Conservation (phyloP, 768 basidiomycete species). For the Lactarius evosmus region DNA sequence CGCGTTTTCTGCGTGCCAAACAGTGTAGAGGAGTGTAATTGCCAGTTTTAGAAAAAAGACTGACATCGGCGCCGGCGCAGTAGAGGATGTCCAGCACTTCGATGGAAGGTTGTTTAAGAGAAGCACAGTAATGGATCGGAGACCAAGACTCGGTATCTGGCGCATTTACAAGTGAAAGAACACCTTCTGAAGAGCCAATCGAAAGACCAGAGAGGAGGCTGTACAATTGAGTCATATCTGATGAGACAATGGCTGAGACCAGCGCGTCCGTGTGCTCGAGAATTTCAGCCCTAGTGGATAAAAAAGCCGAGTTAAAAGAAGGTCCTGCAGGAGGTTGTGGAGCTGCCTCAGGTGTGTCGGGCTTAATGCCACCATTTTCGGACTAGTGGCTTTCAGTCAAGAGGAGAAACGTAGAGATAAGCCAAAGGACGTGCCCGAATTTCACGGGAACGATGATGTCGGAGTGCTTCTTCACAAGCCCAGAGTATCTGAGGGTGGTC, state of each 20-base stretch:
- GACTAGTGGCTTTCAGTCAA: slow-evolving; percentile 6
- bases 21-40: slow-evolving; percentile 29
- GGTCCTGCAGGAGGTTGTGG: slow-evolving; percentile 28
- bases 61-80: slow-evolving; percentile 70
- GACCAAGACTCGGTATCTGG: slow-evolving; percentile 70
- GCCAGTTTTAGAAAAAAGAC: slow-evolving; percentile 47
- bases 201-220: slow-evolving; percentile 51
- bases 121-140: slow-evolving; percentile 66
- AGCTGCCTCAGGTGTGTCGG: slow-evolving; percentile 63
- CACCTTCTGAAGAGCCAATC: slow-evolving; percentile 31
- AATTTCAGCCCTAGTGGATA: slow-evolving; percentile 43
- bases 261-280: slow-evolving; percentile 48
- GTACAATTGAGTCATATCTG: slow-evolving; percentile 50
- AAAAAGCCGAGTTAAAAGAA: slow-evolving; percentile 23
- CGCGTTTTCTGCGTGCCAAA: slow-evolving; percentile 28
- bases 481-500: slow-evolving; percentile 61
- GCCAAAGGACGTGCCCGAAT: slow-evolving; percentile 44
- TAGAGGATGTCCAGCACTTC: slow-evolving; percentile 68
- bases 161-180: slow-evolving; percentile 59
- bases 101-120: slow-evolving; percentile 51
- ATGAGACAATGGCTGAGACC: slow-evolving; percentile 50
- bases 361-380: slow-evolving; percentile 38
- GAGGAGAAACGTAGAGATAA: not conserved
- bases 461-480: slow-evolving; percentile 65
- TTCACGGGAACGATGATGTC: slow-evolving; percentile 59